Conservation (phyloP, 108 stramenopile species). For the Fragilaria crotonensis region DNA sequence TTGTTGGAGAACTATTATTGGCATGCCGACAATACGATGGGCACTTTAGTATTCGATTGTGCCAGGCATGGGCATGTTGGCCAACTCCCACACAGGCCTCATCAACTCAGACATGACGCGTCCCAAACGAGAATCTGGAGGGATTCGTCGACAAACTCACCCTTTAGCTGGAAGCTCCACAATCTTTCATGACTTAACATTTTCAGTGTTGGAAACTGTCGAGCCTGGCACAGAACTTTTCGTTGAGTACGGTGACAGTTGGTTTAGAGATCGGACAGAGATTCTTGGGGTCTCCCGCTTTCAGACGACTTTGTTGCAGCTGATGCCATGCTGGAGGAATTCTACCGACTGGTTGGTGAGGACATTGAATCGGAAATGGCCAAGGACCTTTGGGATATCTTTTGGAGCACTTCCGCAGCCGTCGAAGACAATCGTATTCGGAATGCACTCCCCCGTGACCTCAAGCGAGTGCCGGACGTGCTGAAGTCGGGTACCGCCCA, state of each 20-base stretch:
- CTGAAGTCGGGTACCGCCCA: constrained; percentile 15
- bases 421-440: constrained; percentile 6
- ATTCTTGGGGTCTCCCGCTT: constrained; percentile 28
- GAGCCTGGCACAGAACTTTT: constrained; percentile 49
- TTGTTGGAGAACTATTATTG: constrained; percentile 19
- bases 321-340: constrained; percentile 17
- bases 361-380: constrained; percentile 7
- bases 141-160: constrained; percentile 7
- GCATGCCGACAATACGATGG: constrained; percentile 8
- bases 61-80: constrained; percentile 42
- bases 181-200: neutral
- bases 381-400: constrained; percentile 13
- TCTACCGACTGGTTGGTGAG: constrained; percentile 3
- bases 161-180: neutral
- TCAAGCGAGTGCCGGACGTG: neutral
- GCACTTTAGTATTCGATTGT: constrained; percentile 13
- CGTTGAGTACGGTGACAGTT: constrained; percentile 39
- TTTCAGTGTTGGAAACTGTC: neutral
- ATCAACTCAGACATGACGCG: constrained; percentile 23
- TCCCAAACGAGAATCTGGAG: constrained; percentile 10
- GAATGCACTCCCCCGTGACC: constrained; percentile 9
- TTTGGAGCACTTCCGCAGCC: constrained; percentile 6
- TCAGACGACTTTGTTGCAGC: constrained; percentile 24
- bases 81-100: constrained; percentile 51
- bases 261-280: constrained; percentile 29